A percentile compares a stretch with the other conserved stretches of the same genome.
Conservation (phyloP, 2,329 filamentous ascomycete species). For the Fusarium denticulatum region DNA sequence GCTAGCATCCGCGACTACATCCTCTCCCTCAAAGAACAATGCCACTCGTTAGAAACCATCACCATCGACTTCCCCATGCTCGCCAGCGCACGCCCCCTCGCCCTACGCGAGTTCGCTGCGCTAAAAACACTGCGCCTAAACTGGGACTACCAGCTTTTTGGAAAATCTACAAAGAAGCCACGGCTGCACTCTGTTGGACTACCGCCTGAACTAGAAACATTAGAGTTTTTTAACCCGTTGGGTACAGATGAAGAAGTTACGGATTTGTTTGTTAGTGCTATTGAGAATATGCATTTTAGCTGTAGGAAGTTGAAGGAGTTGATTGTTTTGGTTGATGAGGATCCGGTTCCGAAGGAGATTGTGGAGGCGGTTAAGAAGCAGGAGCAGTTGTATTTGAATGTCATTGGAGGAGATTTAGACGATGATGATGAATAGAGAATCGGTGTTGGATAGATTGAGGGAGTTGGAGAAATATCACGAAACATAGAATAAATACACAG, state of each 20-base stretch:
- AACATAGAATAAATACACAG: not conserved
- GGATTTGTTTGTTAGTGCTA: conserved; percentile 54
- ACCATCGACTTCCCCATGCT: conserved; percentile 57
- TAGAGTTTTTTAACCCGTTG: conserved; percentile 58
- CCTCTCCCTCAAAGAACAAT: conserved; percentile 53
- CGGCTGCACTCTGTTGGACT: conserved; percentile 58
- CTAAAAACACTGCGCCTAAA: conserved; percentile 55
- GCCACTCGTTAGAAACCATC: conserved; percentile 56
- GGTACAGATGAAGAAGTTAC: conserved; percentile 59
- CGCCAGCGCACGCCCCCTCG: conserved; percentile 52
- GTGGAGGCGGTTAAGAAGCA: conserved; percentile 49
- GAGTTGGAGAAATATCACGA: not conserved
- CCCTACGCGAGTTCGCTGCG: conserved; percentile 55
- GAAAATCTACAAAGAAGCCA: conserved; percentile 55
- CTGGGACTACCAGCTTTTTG: conserved; percentile 61
- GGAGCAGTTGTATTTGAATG: conserved; percentile 46
- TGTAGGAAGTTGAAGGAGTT: conserved; percentile 52
- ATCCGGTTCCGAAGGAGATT: conserved; percentile 48
- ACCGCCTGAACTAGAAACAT: conserved; percentile 55
- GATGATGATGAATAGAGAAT: not conserved
- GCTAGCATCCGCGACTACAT: conserved; percentile 60
- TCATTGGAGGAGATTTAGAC: conserved; percentile 42
- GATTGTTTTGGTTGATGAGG: conserved; percentile 50
- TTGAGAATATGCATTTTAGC: conserved; percentile 51
- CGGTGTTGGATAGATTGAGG: not conserved